phyloP scores from a whole-genome alignment of 2,329 filamentous ascomycete genomes.

The Cladosporium sp. region DNA sequence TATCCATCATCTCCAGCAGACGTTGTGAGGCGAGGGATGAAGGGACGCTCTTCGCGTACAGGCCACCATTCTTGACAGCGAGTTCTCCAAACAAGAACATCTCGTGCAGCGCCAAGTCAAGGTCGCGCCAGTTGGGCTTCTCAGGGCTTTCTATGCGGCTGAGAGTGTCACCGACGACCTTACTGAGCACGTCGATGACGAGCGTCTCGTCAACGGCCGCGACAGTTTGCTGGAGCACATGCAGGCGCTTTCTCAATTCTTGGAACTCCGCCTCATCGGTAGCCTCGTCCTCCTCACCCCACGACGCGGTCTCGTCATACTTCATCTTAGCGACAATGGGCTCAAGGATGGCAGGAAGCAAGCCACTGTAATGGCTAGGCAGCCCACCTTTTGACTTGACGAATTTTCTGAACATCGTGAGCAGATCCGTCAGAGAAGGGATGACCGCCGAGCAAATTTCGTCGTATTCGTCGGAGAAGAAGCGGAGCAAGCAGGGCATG shows the following conservation, averaged over 20 bases:
- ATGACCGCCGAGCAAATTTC: conserved; percentile 97
- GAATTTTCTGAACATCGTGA: conserved; percentile 84
- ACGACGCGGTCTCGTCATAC: conserved; percentile 89
- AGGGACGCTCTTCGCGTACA: conserved; percentile 82
- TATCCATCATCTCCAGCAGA: conserved; percentile 86
- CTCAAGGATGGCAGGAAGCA: conserved; percentile 83
- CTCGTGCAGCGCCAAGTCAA: conserved; percentile 90
- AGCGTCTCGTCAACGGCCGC: conserved; percentile 83
- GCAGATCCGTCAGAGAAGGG: conserved; percentile 83
- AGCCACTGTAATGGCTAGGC: conserved; percentile 70
- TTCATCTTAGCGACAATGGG: conserved; percentile 95
- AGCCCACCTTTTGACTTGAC: conserved; percentile 59
- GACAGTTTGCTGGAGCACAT: conserved; percentile 87
- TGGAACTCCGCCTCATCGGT: conserved; percentile 98
- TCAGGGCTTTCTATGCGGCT: conserved; percentile 71
- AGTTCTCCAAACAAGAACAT: conserved; percentile 96
- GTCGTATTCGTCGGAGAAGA: conserved; percentile 97
- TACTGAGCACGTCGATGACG: conserved; percentile 84
- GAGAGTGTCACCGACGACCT: conserved; percentile 84
- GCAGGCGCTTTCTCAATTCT: conserved; percentile 83
- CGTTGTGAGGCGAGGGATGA: conserved; percentile 75
- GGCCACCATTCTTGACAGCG: conserved; percentile 78
- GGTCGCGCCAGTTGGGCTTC: conserved; percentile 86
- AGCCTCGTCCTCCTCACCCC: conserved; percentile 91
- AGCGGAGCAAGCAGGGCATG: conserved; percentile 80